A percentile compares a stretch with the other conserved stretches of the same genome.
Conservation (phyloP, 495 filamentous ascomycete species). For the Penicillium pancosmium region DNA sequence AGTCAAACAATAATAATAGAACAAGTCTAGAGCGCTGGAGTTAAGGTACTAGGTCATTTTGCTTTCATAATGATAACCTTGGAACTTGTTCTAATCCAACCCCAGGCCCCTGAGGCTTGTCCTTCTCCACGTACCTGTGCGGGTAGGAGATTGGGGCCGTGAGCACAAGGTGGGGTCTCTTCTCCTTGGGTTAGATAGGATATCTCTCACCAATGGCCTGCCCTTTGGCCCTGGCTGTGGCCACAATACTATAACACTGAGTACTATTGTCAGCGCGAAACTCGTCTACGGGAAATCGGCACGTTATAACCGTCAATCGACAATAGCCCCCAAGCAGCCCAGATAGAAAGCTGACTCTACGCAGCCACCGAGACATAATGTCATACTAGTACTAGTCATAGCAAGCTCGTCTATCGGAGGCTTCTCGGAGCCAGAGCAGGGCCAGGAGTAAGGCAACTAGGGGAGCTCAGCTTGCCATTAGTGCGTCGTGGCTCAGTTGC, state of each 20-base stretch:
- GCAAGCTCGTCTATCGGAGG: conserved; percentile 5
- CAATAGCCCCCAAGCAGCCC: too few relatives aligned
- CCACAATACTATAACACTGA: background rate
- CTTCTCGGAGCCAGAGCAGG: background rate
- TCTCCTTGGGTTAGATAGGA: background rate
- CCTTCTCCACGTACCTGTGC: conserved; percentile 16
- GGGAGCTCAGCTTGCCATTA: conserved; percentile 4
- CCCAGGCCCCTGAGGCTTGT: background rate
- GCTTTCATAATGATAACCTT: background rate
- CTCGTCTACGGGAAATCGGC: too few relatives aligned
- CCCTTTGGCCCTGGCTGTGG: too few relatives aligned
- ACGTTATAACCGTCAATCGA: too few relatives aligned
- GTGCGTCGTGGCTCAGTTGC: conserved; percentile 13
- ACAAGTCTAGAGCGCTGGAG: background rate
- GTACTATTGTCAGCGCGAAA: background rate
- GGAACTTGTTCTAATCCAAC: background rate
- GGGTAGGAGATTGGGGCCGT: conserved; percentile 20
- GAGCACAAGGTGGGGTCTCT: background rate
- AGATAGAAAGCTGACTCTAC: too few relatives aligned
- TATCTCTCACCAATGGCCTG: too few relatives aligned
- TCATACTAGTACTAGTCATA: background rate
- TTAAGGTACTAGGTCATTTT: background rate
- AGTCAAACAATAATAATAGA: background rate
- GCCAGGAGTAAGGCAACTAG: background rate
- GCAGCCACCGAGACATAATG: background rate